A percentile compares a stretch with the other conserved stretches of the same genome.
Evolutionary conservation across 306 rosid species (phyloP).

Genomic region (Datisca glomerata): DNA sequence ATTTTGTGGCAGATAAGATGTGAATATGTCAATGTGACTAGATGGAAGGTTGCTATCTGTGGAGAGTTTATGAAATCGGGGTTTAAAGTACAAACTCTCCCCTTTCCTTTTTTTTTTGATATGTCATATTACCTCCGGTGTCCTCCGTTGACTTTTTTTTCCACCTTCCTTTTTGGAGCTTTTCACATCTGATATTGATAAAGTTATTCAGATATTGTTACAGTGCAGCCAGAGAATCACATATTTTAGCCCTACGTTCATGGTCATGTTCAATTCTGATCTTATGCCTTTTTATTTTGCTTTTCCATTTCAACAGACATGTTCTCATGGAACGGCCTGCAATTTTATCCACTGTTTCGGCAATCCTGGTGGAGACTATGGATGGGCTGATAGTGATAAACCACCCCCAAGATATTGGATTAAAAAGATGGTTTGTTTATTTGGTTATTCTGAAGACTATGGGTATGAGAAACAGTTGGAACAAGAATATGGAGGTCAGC

Average conservation of each 20-base stretch:
- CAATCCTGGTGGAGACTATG: slow-evolving; percentile 94
- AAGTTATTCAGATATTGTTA: too few relatives aligned
- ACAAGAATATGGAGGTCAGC: slow-evolving; percentile 17
- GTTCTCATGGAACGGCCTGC: slow-evolving; percentile 86
- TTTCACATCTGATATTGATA: too few relatives aligned
- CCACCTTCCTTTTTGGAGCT: too few relatives aligned
- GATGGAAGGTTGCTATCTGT: slow-evolving; percentile 97
- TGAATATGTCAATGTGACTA: slow-evolving; percentile 62
- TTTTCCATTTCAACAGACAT: slow-evolving; percentile 40
- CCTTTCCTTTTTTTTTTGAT: slow-evolving; percentile 7
- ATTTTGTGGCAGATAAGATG: slow-evolving; percentile 51
- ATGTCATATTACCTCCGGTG: too few relatives aligned
- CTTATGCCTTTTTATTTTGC: neutral
- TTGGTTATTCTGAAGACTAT: slow-evolving; percentile 52
- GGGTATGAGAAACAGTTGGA: slow-evolving; percentile 22
- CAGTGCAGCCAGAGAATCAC: too few relatives aligned
- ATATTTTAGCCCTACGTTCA: too few relatives aligned
- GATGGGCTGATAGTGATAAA: slow-evolving; percentile 88
- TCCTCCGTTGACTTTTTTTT: too few relatives aligned
- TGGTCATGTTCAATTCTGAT: too few relatives aligned
- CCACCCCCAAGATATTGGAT: slow-evolving; percentile 85
- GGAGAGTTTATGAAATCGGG: slow-evolving; percentile 94
- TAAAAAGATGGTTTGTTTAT: slow-evolving; percentile 57
- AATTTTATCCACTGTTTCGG: slow-evolving; percentile 91
- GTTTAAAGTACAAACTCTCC: slow-evolving; percentile 44